These are phyloP conservation scores for Tulasnella sp. DNA, from an alignment of 768 basidiomycete species.

Conservation along the genomic window DNA sequence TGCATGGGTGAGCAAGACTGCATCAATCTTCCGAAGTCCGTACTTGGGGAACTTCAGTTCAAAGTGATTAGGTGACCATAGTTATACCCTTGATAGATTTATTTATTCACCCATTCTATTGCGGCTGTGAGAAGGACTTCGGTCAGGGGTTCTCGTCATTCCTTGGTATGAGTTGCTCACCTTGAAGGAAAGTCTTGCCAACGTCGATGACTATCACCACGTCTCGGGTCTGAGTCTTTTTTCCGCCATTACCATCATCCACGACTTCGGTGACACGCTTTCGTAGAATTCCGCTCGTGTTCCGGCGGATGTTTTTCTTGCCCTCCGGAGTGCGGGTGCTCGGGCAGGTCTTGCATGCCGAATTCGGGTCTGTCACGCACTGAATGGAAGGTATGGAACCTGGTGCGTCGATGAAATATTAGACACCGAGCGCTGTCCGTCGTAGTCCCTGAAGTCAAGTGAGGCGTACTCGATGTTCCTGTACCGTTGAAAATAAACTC, in stretches of 20 bases:
- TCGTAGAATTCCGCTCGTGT: conserved; percentile 63
- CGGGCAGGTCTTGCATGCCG: conserved; percentile 50
- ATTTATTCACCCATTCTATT: conserved; percentile 27
- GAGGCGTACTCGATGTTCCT: conserved; percentile 44
- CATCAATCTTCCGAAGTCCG: conserved; percentile 58
- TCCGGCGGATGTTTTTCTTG: conserved; percentile 73
- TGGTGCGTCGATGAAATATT: background rate
- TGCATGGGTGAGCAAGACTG: conserved; percentile 74
- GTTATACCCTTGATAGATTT: background rate
- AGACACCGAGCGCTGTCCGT: too few species aligned
- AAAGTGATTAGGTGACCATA: background rate
- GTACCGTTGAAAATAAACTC: conserved; percentile 79
- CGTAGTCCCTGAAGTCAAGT: background rate
- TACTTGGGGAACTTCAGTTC: conserved; percentile 45
- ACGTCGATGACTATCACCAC: conserved; percentile 56
- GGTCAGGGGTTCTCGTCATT: background rate
- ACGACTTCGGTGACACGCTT: conserved; percentile 15
- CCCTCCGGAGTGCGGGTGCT: conserved; percentile 58
- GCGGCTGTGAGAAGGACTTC: conserved; percentile 20
- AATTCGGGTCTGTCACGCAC: conserved; percentile 62
- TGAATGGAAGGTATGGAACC: conserved; percentile 48
- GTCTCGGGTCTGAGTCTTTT: background rate
- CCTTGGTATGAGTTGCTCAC: background rate
- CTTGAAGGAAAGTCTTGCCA: conserved; percentile 66
- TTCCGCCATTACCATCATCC: conserved; percentile 13